Base-by-base conservation (phyloP, 2,329 filamentous ascomycete species). In the Macroventuria anomochaeta region DNA sequence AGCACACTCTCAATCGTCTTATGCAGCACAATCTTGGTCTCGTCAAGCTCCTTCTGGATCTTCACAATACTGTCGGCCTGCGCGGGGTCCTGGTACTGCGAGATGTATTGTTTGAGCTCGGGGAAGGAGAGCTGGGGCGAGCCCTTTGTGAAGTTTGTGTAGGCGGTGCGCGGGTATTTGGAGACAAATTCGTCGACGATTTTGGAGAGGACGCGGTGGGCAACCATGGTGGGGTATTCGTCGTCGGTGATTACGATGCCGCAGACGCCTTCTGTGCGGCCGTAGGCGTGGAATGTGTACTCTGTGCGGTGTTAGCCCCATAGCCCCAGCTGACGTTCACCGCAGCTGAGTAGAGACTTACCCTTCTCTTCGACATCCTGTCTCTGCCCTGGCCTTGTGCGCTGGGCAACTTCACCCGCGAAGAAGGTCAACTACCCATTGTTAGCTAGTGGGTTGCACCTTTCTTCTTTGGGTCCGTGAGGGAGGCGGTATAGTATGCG, bases 1-100 rank as follows among this genome's bases (percentile, higher is more conserved):
- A 97, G 76, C 40, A 88, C 87, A 69, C 86, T 90, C 80, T 96
- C 89, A 68, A 96, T 97, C 37, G 95, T 97, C 85, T 97, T 96
- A 80, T 97, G 92, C 67, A 99, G 82, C 55, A 96, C 88, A 71
- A 96, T 93, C 84, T 97, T 97, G 57, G 93, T 97, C 82, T 97
- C 93, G 71, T 97, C 93, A 57, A 99, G 83, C 80, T 99, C 92
- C 79, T 91, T 89, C 77, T 97, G 93, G 68, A 99, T 97, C 83
- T 91, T 93, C 81, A 91, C 85, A 73, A 97, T 96, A 77, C 88
- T 93, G 79, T 96, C 92, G 63, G 91, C 93, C 78, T 96, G 85
- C 70, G 87, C 82, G 11, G 93, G 92, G 75, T 97, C 90, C 79
- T 96, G 90, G 79, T 92, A 96, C 63, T 88, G 87, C 33, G 76